A percentile compares a stretch with the other conserved stretches of the same genome.
phyloP scores from a whole-genome alignment of 2,329 filamentous ascomycete species.

The Colletotrichum tropicale region DNA sequence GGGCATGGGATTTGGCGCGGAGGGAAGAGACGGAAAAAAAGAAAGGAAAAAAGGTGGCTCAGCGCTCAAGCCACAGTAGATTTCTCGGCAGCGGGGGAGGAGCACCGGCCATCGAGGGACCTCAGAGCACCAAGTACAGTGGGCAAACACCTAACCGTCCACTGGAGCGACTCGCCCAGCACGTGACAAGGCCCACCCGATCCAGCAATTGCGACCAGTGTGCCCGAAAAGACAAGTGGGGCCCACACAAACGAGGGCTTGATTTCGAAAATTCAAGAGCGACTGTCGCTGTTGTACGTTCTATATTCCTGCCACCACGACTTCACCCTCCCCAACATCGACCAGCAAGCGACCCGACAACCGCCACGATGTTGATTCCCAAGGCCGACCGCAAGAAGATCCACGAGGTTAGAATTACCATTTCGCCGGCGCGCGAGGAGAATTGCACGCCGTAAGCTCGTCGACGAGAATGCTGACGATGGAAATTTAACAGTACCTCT shows the following conservation, averaged over 20 bases:
- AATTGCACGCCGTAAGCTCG: background rate
- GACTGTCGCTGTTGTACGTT: background rate
- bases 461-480: slow-evolving; percentile 23
- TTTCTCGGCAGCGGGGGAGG: background rate
- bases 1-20: background rate
- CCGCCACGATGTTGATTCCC: slow-evolving; percentile 91
- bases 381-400: slow-evolving; percentile 99
- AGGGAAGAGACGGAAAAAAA: background rate
- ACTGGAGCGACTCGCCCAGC: background rate
- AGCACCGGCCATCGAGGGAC: background rate
- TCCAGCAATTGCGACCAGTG: background rate
- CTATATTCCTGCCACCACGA: slow-evolving; percentile 37
- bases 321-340: slow-evolving; percentile 55
- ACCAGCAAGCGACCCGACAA: slow-evolving; percentile 40
- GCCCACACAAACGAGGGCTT: background rate
- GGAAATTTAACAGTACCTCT: slow-evolving; percentile 76
- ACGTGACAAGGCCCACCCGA: background rate
- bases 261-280: slow-evolving; percentile 38
- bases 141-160: background rate
- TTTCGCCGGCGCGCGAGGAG: background rate
- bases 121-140: background rate
- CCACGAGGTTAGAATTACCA: slow-evolving; percentile 68
- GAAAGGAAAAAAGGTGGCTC: background rate
- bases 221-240: background rate
- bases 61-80: background rate